phyloP scores from a whole-genome alignment of 768 basidiomycete species.

The Coprinopsis cinerea region DNA sequence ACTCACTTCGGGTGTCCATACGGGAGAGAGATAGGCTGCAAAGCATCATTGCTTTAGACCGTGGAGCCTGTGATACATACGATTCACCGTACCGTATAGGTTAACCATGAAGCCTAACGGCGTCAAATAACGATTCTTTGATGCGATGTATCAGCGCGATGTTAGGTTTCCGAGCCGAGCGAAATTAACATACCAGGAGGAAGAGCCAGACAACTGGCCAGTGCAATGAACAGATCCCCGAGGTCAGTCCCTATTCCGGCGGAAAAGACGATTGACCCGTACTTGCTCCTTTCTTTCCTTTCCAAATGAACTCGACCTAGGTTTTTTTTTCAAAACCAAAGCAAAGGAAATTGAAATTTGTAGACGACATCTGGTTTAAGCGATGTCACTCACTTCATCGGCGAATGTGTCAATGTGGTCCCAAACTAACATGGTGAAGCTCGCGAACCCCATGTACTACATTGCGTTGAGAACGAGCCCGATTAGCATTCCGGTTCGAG shows the following conservation, averaged over 20 bases:
- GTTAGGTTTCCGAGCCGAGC: background rate
- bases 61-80: no score
- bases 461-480: no score
- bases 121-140: conserved; percentile 58
- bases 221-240: no score
- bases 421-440: conserved; percentile 47
- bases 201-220: conserved; percentile 43
- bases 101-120: conserved; percentile 59
- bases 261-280: conserved; percentile 19
- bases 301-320: conserved; percentile 49
- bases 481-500: background rate
- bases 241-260: no score
- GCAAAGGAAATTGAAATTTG: no score
- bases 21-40: conserved; percentile 38
- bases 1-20: conserved; percentile 33
- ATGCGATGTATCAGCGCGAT: no score
- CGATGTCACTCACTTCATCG: conserved; percentile 27
- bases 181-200: conserved; percentile 27
- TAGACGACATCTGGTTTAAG: no score
- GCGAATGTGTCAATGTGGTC: conserved; percentile 49
- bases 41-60: background rate
- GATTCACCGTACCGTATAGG: conserved; percentile 44
- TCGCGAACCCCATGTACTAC: conserved; percentile 48
- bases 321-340: background rate
- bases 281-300: conserved; percentile 40